phyloP scores from a whole-genome alignment of 2,329 filamentous ascomycete species.

The Fusarium sacchari region DNA sequence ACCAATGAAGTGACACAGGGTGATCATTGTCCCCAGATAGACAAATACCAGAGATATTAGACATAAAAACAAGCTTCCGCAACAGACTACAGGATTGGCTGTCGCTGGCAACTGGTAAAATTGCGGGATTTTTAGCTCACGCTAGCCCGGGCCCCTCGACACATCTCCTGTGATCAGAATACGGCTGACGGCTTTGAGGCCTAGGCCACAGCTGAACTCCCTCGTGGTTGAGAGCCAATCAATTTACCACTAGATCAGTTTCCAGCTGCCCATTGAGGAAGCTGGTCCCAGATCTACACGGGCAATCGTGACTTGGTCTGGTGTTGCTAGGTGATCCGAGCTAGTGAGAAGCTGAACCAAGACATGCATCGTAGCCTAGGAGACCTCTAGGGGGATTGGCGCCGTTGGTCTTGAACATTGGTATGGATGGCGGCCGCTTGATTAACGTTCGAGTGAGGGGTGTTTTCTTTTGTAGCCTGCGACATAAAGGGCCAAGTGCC shows the following conservation, averaged over 20 bases:
- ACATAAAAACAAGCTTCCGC: background rate
- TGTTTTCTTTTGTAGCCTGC: background rate
- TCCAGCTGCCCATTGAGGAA: slow-evolving; percentile 2
- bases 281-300: background rate
- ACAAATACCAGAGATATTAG: background rate
- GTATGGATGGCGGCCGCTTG: background rate
- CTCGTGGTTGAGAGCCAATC: background rate
- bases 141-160: background rate
- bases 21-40: background rate
- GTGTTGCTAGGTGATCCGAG: background rate
- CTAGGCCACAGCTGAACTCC: background rate
- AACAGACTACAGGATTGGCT: background rate
- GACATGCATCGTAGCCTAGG: background rate
- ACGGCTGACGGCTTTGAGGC: background rate
- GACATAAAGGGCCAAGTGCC: background rate
- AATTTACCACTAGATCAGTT: background rate
- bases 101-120: background rate
- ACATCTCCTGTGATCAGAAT: background rate
- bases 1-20: background rate
- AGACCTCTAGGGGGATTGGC: background rate
- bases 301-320: background rate
- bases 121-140: background rate
- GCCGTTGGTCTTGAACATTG: background rate
- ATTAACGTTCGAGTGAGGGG: background rate
- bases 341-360: background rate